Evolutionary conservation across 192 early-diverging fungal species (phyloP).

Genomic region (Gonapodya sp.): DNA sequence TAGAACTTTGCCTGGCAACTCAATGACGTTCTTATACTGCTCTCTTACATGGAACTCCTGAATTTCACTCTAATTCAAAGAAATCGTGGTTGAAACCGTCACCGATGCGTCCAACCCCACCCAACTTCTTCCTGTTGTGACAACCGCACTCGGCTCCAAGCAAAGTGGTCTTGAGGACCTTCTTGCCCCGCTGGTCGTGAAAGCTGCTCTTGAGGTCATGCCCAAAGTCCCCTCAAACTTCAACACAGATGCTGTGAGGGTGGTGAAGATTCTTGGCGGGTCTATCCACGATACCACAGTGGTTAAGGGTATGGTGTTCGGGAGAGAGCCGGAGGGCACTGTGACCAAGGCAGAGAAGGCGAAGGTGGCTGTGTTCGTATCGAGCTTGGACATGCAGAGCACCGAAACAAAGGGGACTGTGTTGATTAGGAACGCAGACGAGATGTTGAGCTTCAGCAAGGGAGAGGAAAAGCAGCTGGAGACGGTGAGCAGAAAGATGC

Average conservation of each 20-base stretch:
- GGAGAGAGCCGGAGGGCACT: constrained; percentile 74
- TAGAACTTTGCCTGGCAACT: no score
- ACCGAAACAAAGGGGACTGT: constrained; percentile 99
- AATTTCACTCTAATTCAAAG: constrained; percentile 26
- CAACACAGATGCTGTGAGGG: constrained; percentile 90
- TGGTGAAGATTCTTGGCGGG: constrained; percentile 95
- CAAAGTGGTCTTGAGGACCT: constrained; percentile 93
- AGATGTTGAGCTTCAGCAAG: constrained; percentile 94
- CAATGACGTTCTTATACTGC: no score
- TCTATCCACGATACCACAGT: constrained; percentile 79
- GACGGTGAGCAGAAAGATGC: no score
- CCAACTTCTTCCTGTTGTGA: constrained; percentile 66
- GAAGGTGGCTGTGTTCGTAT: constrained; percentile 91
- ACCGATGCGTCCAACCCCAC: constrained; percentile 32
- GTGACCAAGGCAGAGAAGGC: constrained; percentile 63
- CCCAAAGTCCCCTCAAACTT: constrained; percentile 78
- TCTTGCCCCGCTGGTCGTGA: constrained; percentile 66
- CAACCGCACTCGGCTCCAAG: constrained; percentile 78
- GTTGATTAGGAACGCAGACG: constrained; percentile 86
- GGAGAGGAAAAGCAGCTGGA: constrained; percentile 91
- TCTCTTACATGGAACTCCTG: no score
- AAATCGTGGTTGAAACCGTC: constrained; percentile 57
- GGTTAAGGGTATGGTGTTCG: constrained; percentile 95
- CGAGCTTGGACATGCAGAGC: constrained; percentile 81
- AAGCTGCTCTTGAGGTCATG: constrained; percentile 82